Base-by-base conservation (phyloP, 2,329 filamentous ascomycete genomes). In the Claviceps africana region DNA sequence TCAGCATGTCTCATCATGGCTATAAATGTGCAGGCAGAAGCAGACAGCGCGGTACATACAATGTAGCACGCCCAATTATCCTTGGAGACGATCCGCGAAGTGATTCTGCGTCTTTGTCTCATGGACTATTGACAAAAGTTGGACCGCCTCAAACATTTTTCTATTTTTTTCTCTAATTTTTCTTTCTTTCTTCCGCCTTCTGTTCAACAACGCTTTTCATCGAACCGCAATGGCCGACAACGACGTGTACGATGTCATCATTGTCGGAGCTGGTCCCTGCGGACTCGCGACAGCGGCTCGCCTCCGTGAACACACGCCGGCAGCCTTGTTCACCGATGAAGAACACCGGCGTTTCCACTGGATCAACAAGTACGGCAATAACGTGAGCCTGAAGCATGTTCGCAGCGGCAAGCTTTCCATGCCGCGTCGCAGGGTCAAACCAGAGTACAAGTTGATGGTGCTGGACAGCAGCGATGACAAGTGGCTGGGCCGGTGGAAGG, bases 271-370 rank as follows among this genome's bases (percentile, higher is more conserved):
- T 7, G 86, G 87, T 0, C 85, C 86, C 4, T 85, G 81, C 57
- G 85, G 86, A 4, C 79, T 91, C 3, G 85, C 84, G 5, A 78
- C 85, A 6, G 85, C 87, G 9, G 81, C 85, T 1, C 77, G 86
- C 4, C 74, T 91, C 1, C 76, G 78, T 43, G 86, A 91, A 65
- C 73, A 76, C 51, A 85, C 84, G 0, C 86, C 86, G 0, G 86
- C 83, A 0, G 85, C 86, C 1, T 79, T 89, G 50, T 91, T 91
- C 67, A 90, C 86, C 0, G 86, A 91, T 61, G 85, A 87, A 58
- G 87, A 91, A 61, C 86, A 91, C 60, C 80, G 83, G 43, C 76
- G 86, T n/a, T 91, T 86, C 63, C 81, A 86, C 64, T 89, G 85
- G 83, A 82, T 88, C 53, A 75, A 75, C 53, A 83, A 81, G 52